A percentile compares a stretch with the other conserved stretches of the same genome.
These are phyloP conservation scores for Chaetomium fimeti DNA, from an alignment of 495 filamentous ascomycete species.

Conservation along the genomic window DNA sequence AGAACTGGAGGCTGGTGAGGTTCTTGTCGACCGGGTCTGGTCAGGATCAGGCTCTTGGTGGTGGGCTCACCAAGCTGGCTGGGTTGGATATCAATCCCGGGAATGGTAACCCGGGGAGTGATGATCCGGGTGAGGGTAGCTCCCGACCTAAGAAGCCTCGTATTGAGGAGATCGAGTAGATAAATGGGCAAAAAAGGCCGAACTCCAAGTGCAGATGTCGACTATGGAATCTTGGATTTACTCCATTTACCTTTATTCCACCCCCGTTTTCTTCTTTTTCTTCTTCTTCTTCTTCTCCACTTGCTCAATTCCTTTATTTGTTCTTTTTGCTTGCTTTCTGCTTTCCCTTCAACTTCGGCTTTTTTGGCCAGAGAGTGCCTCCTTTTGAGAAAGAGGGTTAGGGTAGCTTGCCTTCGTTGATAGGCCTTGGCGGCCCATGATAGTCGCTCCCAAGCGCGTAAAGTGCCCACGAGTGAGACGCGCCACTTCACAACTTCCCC, in stretches of 20 bases:
- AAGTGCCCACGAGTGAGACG: neutral
- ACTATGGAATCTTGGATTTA: no score
- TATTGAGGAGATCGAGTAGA: conserved; percentile 50
- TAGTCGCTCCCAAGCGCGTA: conserved; percentile 9
- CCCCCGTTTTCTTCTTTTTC: no score
- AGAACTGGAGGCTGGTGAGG: conserved; percentile 63
- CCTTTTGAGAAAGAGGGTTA: no score
- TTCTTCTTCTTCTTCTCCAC: no score
- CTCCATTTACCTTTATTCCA: no score
- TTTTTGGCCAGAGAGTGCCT: no score
- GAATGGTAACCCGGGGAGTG: conserved; percentile 27
- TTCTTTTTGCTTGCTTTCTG: no score
- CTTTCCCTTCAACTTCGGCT: no score
- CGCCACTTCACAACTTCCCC: neutral
- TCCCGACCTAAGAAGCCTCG: conserved; percentile 37
- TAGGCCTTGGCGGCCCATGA: neutral
- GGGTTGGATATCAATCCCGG: conserved; percentile 44
- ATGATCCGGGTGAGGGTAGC: conserved; percentile 16
- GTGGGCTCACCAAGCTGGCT: conserved; percentile 40
- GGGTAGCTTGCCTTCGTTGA: neutral
- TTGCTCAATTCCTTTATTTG: no score
- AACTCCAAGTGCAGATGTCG: no score
- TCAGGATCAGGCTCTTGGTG: conserved; percentile 16
- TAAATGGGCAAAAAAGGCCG: neutral
- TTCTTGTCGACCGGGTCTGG: conserved; percentile 37